Evolutionary conservation across 2,329 filamentous ascomycete species (phyloP).

Genomic region (Coniochaeta pulveracea): DNA sequence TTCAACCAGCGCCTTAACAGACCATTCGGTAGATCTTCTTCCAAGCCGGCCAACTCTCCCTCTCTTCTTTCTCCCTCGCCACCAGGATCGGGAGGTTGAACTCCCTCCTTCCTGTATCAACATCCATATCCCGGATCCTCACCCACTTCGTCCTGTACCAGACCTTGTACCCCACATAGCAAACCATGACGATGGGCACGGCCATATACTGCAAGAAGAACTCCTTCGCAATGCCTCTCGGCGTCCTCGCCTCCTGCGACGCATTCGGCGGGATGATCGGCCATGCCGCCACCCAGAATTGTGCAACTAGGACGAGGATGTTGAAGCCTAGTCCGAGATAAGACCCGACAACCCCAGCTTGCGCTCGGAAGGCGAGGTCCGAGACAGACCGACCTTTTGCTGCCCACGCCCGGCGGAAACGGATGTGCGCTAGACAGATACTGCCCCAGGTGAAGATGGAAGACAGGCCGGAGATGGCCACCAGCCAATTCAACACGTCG

Average conservation of each 20-base stretch:
- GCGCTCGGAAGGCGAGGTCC: conserved; percentile 72
- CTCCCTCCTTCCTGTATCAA: conserved; percentile 75
- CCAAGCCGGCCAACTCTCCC: conserved; percentile 60
- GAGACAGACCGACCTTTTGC: conserved; percentile 55
- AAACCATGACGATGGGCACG: conserved; percentile 53
- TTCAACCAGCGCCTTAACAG: too few species aligned
- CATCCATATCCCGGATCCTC: conserved; percentile 64
- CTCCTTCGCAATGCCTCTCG: conserved; percentile 37
- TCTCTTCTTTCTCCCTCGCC: conserved; percentile 69
- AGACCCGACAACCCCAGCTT: conserved; percentile 68
- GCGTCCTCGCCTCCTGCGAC: conserved; percentile 29
- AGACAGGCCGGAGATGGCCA: conserved; percentile 61
- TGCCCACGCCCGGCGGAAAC: conserved; percentile 76
- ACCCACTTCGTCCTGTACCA: conserved; percentile 60
- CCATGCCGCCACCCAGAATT: conserved; percentile 81
- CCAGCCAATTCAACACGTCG: conserved; percentile 67
- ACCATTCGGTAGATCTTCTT: conserved; percentile 65
- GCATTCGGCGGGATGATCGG: conserved; percentile 49
- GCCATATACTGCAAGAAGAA: conserved; percentile 70
- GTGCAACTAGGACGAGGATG: conserved; percentile 61
- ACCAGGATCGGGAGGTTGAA: conserved; percentile 71
- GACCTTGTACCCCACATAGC: conserved; percentile 68
- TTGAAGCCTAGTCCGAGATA: conserved; percentile 74
- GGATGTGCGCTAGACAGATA: conserved; percentile 85
- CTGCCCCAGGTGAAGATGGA: conserved; percentile 72